phyloP scores from a whole-genome alignment of 2,329 filamentous ascomycete genomes.

The Zymoseptoria crescenta region DNA sequence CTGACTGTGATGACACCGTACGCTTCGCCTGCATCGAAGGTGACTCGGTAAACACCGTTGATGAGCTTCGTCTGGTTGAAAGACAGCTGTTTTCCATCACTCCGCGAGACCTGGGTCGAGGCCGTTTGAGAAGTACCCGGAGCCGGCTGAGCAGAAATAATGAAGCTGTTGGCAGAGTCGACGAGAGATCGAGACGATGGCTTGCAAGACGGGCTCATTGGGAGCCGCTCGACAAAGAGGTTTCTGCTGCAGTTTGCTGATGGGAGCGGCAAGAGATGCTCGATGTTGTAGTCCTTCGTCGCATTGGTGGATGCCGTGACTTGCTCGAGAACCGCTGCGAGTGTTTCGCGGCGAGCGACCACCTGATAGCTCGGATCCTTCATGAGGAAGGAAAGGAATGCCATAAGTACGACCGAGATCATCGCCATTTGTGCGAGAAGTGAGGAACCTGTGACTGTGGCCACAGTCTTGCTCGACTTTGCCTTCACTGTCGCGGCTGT shows the following conservation, averaged over 20 bases:
- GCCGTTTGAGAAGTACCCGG: conserved; percentile 1
- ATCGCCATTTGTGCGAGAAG: not conserved
- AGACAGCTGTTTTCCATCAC: conserved; percentile 6
- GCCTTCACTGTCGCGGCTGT: not conserved
- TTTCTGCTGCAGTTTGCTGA: conserved; percentile 4
- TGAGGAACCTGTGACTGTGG: not conserved
- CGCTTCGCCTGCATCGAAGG: conserved; percentile 20
- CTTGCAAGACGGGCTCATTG: not conserved
- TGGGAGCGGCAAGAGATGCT: conserved; percentile 21
- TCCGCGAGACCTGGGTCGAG: conserved; percentile 3
- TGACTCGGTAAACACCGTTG: conserved; percentile 23
- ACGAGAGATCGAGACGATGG: conserved; percentile 10
- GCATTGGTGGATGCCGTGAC: conserved; percentile 11
- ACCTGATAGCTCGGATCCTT: conserved; percentile 1
- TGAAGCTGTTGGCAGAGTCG: conserved; percentile 19
- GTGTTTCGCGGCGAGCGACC: conserved; percentile 14
- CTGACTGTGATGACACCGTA: conserved; percentile 19
- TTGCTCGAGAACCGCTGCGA: conserved; percentile 13
- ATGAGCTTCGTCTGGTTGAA: conserved; percentile 23
- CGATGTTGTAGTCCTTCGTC: conserved; percentile 18
- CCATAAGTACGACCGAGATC: not conserved
- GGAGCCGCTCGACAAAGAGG: not conserved
- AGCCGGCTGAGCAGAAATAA: conserved; percentile 20
- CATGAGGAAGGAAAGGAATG: not conserved
- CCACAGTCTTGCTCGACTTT: not conserved